phyloP scores from a whole-genome alignment of 306 rosid species.

The Fragaria ananassa region DNA sequence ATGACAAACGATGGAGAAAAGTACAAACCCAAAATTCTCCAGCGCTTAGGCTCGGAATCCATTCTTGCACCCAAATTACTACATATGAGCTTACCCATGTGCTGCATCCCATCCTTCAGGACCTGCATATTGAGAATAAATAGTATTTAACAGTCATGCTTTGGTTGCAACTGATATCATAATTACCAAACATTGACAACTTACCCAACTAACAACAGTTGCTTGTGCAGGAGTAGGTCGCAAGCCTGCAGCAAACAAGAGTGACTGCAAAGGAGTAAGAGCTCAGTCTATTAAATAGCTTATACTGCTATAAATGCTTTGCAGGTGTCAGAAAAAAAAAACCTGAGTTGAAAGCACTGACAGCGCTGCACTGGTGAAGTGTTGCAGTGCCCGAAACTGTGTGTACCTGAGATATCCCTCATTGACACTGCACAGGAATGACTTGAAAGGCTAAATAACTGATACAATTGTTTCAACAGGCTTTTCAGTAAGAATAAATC shows the following conservation, averaged over 20 bases:
- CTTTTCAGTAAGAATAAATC: neutral
- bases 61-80: conserved; percentile 93
- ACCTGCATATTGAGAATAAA: conserved; percentile 41
- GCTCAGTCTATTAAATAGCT: neutral
- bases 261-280: conserved; percentile 85
- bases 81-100: conserved; percentile 87
- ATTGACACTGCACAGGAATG: conserved; percentile 55
- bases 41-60: conserved; percentile 95
- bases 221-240: conserved; percentile 97
- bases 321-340: conserved; percentile 23
- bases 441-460: conserved; percentile 8
- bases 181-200: conserved; percentile 26
- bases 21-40: conserved; percentile 83
- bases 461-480: neutral
- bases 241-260: conserved; percentile 98
- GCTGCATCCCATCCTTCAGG: conserved; percentile 95
- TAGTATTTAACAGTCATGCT: conserved; percentile 1
- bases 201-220: conserved; percentile 98
- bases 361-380: conserved; percentile 72
- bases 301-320: neutral
- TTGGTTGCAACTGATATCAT: neutral
- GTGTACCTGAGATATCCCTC: conserved; percentile 95
- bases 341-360: conserved; percentile 97
- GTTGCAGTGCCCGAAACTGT: conserved; percentile 89
- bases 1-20: neutral